Evolutionary conservation across 352 stramenopile species (phyloP).

Genomic region (Phytophthora sp.): DNA sequence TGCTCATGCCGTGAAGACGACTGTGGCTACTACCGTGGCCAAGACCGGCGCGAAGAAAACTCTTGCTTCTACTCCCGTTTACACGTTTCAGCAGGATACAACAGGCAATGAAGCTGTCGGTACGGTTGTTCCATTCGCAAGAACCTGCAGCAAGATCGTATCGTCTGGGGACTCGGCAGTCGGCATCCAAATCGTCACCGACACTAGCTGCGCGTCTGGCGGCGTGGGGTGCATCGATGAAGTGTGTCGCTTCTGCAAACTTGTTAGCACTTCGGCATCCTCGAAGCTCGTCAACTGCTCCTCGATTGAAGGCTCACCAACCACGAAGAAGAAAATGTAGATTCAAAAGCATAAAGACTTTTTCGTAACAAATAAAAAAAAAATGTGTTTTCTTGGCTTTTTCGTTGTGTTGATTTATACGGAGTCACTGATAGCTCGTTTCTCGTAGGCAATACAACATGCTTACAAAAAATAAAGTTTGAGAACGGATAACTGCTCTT

Average conservation of each 20-base stretch:
- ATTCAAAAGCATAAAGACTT: constrained; percentile 17
- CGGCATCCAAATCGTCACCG: constrained; percentile 20
- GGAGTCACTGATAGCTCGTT: constrained; percentile 27
- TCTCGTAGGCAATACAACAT: too few relatives aligned
- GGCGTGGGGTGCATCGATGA: constrained; percentile 16
- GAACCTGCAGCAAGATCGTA: constrained; percentile 3
- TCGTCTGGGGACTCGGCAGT: constrained; percentile 13
- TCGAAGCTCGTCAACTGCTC: constrained; percentile 1
- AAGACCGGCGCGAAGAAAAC: neutral
- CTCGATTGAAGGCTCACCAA: neutral
- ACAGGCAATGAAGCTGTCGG: constrained; percentile 22
- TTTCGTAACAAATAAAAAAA: too few relatives aligned
- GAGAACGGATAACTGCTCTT: too few relatives aligned
- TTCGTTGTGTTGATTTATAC: constrained; percentile 16
- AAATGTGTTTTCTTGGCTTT: constrained; percentile 13
- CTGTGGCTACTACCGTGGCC: neutral
- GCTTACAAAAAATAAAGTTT: too few relatives aligned
- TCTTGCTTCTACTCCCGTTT: constrained; percentile 4
- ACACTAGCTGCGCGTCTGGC: constrained; percentile 7
- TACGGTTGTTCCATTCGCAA: constrained; percentile 22
- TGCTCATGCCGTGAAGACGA: constrained; percentile 9
- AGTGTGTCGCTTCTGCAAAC: constrained; percentile 15
- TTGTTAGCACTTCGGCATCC: neutral
- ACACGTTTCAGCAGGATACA: constrained; percentile 25
- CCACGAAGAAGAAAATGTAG: constrained; percentile 25